These are phyloP conservation scores for Tetrapisispora fleetii DNA, from an alignment of 805 yeast species.

Conservation along the genomic window DNA sequence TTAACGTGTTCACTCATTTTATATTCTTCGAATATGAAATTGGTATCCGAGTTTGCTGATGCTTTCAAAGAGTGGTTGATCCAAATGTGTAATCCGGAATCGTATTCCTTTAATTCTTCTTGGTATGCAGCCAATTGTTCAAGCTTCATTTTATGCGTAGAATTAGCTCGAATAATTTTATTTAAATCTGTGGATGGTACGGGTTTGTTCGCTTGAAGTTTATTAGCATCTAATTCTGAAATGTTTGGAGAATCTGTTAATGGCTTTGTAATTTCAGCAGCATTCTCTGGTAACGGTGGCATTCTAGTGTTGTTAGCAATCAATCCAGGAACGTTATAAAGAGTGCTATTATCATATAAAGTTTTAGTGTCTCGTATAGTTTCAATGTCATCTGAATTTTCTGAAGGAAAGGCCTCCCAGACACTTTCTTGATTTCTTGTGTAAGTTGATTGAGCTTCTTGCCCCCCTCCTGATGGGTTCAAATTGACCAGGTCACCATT, in stretches of 20 bases:
- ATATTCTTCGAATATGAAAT: conserved; percentile 30
- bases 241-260: background rate
- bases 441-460: conserved; percentile 17
- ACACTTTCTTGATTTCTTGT: conserved; percentile 26
- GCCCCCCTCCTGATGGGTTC: conserved; percentile 24
- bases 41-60: conserved; percentile 22
- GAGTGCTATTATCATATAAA: conserved; percentile 28
- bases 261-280: background rate
- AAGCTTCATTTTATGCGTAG: conserved; percentile 17
- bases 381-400: conserved; percentile 18
- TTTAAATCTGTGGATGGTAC: conserved; percentile 34
- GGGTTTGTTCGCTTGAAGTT: conserved; percentile 32
- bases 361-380: conserved; percentile 29
- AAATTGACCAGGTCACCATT: conserved; percentile 26
- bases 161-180: conserved; percentile 29
- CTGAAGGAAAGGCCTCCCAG: conserved; percentile 30
- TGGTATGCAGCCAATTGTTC: conserved; percentile 22
- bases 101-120: conserved; percentile 34
- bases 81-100: conserved; percentile 54
- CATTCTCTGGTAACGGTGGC: conserved; percentile 27
- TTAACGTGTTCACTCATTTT: conserved; percentile 42
- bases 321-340: conserved; percentile 30
- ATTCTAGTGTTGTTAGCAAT: conserved; percentile 18
- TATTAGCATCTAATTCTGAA: conserved; percentile 5
- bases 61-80: conserved; percentile 30